A percentile compares a stretch with the other conserved stretches of the same genome.
phyloP scores from a whole-genome alignment of 257 asterid genomes.

The Solanum bulbocastanum region DNA sequence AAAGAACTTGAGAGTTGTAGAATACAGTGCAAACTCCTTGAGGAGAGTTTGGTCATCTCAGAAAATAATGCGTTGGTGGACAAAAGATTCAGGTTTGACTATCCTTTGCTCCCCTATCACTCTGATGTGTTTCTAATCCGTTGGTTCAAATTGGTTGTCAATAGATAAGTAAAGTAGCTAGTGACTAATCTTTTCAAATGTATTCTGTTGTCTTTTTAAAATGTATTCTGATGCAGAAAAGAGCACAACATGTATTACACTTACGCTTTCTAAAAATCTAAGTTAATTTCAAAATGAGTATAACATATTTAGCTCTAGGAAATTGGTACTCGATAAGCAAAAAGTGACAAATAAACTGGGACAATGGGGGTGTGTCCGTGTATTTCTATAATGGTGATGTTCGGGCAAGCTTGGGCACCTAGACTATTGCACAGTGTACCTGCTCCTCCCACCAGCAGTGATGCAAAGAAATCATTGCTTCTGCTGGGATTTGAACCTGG shows the following conservation, averaged over 20 bases:
- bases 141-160: background rate
- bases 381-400: background rate
- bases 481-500: background rate
- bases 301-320: background rate
- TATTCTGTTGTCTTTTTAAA: background rate
- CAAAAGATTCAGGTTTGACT: slow-evolving; percentile 40
- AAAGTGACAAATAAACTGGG: background rate
- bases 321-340: background rate
- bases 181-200: background rate
- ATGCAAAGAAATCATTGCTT: background rate
- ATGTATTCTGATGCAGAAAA: background rate
- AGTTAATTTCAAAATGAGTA: background rate
- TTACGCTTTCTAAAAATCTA: background rate
- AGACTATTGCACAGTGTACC: background rate
- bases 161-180: background rate
- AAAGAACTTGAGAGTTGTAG: slow-evolving; percentile 46
- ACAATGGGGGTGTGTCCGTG: background rate
- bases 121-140: background rate
- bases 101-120: background rate
- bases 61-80: slow-evolving; percentile 22
- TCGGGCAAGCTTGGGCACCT: background rate
- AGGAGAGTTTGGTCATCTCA: slow-evolving; percentile 22
- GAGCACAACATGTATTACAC: background rate
- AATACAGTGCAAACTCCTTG: slow-evolving; percentile 32
- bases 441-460: background rate